These are phyloP conservation scores for Ammopiptanthus mongolicus DNA, from an alignment of 306 rosid genomes.

Conservation along the genomic window DNA sequence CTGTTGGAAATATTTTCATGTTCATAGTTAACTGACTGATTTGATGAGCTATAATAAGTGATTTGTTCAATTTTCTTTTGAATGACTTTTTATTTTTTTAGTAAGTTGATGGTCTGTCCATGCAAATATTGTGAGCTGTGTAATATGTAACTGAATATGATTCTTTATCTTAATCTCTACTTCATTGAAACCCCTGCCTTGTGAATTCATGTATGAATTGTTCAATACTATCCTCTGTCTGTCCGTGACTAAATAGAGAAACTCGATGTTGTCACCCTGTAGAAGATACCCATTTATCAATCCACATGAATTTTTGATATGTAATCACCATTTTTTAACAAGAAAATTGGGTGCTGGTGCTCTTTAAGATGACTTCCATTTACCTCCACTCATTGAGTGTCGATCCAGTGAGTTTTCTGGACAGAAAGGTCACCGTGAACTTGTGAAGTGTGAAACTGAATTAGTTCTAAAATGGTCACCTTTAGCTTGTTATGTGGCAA, in stretches of 20 bases:
- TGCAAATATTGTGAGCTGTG: slow-evolving; percentile 9
- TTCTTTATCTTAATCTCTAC: neutral
- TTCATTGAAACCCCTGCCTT: neutral
- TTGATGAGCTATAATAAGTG: neutral
- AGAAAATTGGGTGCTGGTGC: neutral
- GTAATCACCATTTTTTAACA: neutral
- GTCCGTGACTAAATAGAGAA: neutral
- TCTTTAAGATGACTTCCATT: neutral
- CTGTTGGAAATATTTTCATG: slow-evolving; percentile 1
- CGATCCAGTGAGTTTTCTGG: neutral
- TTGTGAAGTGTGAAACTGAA: neutral
- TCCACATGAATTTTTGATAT: neutral
- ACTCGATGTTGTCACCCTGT: neutral
- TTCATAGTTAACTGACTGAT: neutral
- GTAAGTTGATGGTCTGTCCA: neutral
- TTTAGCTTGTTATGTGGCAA: neutral
- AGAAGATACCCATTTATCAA: neutral
- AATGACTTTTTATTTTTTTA: neutral
- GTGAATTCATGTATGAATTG: neutral
- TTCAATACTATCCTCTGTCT: neutral
- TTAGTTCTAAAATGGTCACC: neutral
- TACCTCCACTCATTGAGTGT: neutral
- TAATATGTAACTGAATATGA: neutral
- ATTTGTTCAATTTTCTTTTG: neutral
- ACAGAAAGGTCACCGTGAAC: neutral